phyloP scores from a whole-genome alignment of 2,329 filamentous ascomycete species.

The Aureobasidium melanogenum region DNA sequence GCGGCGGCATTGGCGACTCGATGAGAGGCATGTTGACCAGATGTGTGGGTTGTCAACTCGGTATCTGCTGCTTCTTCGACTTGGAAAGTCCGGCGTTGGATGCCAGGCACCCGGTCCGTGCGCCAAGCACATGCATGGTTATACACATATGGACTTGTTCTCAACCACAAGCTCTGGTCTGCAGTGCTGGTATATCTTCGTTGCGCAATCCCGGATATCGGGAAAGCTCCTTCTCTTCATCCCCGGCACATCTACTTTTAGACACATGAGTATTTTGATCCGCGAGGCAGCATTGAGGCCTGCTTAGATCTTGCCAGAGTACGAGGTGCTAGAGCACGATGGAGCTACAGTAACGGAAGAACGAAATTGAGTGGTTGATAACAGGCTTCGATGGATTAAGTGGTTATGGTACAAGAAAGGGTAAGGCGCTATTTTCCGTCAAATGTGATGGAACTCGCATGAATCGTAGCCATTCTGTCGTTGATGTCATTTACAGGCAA shows the following conservation, averaged over 20 bases:
- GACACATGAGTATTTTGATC: background rate
- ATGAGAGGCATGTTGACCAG: background rate
- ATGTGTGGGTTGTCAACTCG: background rate
- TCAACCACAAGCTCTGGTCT: too few relatives aligned
- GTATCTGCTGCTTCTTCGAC: background rate
- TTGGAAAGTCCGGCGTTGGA: background rate
- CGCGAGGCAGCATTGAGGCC: too few relatives aligned
- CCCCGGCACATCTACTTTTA: too few relatives aligned
- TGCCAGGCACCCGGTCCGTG: background rate
- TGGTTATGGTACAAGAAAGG: constrained; percentile 5
- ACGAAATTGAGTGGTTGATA: background rate
- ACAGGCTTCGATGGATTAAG: constrained; percentile 5
- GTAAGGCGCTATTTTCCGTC: background rate
- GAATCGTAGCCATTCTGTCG: constrained; percentile 1
- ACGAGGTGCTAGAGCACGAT: background rate
- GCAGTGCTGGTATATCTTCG: too few relatives aligned
- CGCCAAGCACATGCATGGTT: background rate
- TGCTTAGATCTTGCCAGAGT: too few relatives aligned
- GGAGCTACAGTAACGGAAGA: background rate
- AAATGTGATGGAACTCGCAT: background rate
- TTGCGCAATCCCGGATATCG: too few relatives aligned
- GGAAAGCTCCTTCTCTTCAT: background rate
- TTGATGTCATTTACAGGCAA: background rate
- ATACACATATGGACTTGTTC: too few relatives aligned
- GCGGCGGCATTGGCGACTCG: constrained; percentile 7